Percentiles rank a stretch among this genome's conserved stretches.
Conservation (phyloP, 108 stramenopile genomes). For the Cyclotella distinguenda region DNA sequence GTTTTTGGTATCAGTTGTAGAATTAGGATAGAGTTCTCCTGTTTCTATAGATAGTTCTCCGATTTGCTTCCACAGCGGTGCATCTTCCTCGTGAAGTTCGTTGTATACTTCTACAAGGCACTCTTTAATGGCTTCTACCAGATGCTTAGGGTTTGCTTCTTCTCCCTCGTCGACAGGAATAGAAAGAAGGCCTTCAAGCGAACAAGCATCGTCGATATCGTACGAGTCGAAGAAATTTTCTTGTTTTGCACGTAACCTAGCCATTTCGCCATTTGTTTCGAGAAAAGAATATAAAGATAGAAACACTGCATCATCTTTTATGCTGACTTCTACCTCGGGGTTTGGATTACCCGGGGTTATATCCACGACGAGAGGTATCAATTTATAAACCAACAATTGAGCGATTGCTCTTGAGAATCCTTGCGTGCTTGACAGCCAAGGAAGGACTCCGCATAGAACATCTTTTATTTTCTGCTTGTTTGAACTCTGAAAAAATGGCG, state of each 20-base stretch:
- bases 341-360: constrained; percentile 7
- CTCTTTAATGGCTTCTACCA: constrained; percentile 73
- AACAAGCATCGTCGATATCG: constrained; percentile 68
- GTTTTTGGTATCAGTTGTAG: constrained; percentile 3
- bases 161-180: constrained; percentile 80
- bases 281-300: constrained; percentile 64
- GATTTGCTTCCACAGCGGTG: constrained; percentile 77
- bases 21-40: not conserved
- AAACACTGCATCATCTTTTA: constrained; percentile 38
- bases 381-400: constrained; percentile 66
- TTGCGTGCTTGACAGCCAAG: constrained; percentile 87
- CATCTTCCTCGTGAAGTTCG: constrained; percentile 70
- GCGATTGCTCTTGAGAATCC: constrained; percentile 82
- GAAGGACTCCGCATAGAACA: constrained; percentile 66
- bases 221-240: constrained; percentile 67
- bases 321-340: not conserved
- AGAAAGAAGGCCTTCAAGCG: constrained; percentile 64
- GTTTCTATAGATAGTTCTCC: constrained; percentile 47
- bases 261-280: constrained; percentile 77
- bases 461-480: constrained; percentile 46
- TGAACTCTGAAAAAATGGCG: constrained; percentile 52
- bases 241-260: constrained; percentile 73
- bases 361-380: constrained; percentile 71
- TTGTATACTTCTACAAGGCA: constrained; percentile 66
- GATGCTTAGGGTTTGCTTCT: constrained; percentile 69